A percentile compares a stretch with the other conserved stretches of the same genome.
Conservation (phyloP, 495 filamentous ascomycete species). For the Talaromyces adpressus region DNA sequence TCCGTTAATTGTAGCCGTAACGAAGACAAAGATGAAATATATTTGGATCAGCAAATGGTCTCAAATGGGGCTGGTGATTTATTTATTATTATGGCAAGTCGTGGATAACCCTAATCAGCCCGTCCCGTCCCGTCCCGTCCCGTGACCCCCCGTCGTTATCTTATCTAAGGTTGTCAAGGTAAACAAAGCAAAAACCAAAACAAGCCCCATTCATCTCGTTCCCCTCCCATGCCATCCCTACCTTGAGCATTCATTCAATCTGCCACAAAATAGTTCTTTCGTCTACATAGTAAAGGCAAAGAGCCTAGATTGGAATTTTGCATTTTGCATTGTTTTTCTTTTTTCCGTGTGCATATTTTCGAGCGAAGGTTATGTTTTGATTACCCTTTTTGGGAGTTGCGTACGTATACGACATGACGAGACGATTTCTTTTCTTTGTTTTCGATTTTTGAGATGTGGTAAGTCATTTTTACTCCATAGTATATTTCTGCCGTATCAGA, state of each 20-base stretch:
- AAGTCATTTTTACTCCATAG: neutral
- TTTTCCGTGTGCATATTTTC: neutral
- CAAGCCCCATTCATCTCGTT: neutral
- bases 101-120: neutral
- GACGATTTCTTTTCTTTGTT: neutral
- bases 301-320: neutral
- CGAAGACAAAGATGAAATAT: no score
- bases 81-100: no score
- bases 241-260: neutral
- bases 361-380: neutral
- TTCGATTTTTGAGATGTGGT: neutral
- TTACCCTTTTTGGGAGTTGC: neutral
- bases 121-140: neutral
- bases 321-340: neutral
- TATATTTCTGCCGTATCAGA: no score
- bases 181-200: neutral
- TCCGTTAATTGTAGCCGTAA: no score
- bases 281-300: neutral
- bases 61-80: no score
- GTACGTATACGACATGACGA: neutral
- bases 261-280: neutral
- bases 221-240: neutral
- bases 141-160: neutral
- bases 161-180: neutral
- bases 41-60: no score